Base-by-base conservation (phyloP, 2,329 filamentous ascomycete genomes). In the Calcarisporium arbuscula region DNA sequence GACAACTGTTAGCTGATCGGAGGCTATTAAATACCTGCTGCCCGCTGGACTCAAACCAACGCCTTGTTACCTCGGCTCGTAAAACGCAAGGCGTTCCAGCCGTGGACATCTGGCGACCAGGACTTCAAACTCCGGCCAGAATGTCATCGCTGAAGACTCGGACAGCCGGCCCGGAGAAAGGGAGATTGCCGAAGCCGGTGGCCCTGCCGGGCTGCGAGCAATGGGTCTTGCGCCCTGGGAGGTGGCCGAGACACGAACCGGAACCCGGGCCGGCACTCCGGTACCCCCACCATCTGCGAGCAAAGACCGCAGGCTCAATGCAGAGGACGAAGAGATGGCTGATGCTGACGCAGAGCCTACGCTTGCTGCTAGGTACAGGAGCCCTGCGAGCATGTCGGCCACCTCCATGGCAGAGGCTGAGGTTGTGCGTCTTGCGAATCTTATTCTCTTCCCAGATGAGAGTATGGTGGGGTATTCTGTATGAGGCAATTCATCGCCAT, bases 181-280 rank as follows among this genome's bases (percentile, higher is more conserved):
- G 22, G 70, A 73, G 35, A 72, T 76, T 42, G 63, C 61, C 10
- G 61, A 64, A 28, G 61, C 68, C 2, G 71, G 70, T 9, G 71
- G 71, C 2, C 57, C 64, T 3, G 65, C 66, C 7, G 72, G 60
- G 0, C 50, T 77, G 35, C 64, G 67, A 43, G 72, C 72, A n/a
- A 77, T 78, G 72, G 74, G 74, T 0, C 56, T 78, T 2, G 64
- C 64, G 23, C 69, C 68, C 4, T 76, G 71, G 64, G 64, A 64
- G 42, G 41, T 60, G 32, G 49, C 20, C 20, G 11, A 19, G 5
- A 14, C 22, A 10, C 22, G 22, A 25, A 14, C 60, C 18, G 51
- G 51, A 34, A 54, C 46, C 32, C 44, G 52, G n/a, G 45, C 47
- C 9, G 48, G 50, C 10, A 53, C 52, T 10, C 52, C 52, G n/a